Base-by-base conservation (phyloP, 805 yeast species). In the Candida parachauliodes region DNA sequence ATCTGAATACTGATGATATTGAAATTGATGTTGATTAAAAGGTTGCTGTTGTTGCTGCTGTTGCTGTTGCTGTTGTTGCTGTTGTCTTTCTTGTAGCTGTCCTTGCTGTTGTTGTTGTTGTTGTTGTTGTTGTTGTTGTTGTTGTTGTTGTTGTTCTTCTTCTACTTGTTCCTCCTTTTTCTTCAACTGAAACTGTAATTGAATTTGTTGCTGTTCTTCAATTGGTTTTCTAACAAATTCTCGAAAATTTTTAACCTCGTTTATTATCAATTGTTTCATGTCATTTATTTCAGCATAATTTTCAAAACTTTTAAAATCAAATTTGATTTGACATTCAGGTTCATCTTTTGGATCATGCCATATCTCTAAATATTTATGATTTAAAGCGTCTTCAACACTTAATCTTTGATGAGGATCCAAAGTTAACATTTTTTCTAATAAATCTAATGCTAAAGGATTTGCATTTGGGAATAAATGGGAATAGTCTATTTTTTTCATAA, bases 281-380 rank as follows among this genome's bases (percentile, higher is more conserved):
- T 74, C 64, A 9, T 76, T 83, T 55, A 87, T 71, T 46, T 88
- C 96, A 47, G 86, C 87, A 12, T 82, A 83, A 11, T 76, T 81
- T 66, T 89, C 97, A 58, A 89, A 89, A 5, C 85, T 70, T 46
- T 63, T 65, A 57, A 89, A 89, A 54, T 89, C 95, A 57, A 89
- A 89, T 50, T 84, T 83, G 2, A 76, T 70, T 32, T 78, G 76
- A 57, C 96, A 88, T 34, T 74, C 81, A 6, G 89, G 89, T 61
- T 93, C 98, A 56, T 93, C 98, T 21, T 76, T 74, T 5, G 96
- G 93, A 59, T 88, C 96, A 55, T 88, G 98, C 96, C 98, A 93
- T 27, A 88, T 79, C 36, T 83, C 75, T 37, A 93, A 65, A 57
- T 93, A 93, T 15, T 96, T 96, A 60, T 93, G 98, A 45, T 74